A percentile compares a stretch with the other conserved stretches of the same genome.
phyloP scores from a whole-genome alignment of 371 early-diverging fungal species.

The Mortierella sp. region DNA sequence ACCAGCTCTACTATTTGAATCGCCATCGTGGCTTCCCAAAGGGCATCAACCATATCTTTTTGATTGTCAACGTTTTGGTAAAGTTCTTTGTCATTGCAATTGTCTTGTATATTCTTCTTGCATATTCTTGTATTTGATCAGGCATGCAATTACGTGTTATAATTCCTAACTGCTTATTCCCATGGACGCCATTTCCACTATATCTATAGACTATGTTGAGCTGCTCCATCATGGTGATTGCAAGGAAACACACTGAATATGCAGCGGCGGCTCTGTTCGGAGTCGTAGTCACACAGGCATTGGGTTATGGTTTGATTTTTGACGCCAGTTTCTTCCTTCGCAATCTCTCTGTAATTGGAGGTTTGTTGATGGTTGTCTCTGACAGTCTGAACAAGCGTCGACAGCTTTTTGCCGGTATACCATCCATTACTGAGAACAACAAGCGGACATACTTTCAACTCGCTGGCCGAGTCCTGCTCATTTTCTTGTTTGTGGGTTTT shows the following conservation, averaged over 20 bases:
- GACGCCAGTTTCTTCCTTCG: constrained; percentile 92
- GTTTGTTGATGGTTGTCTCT: constrained; percentile 94
- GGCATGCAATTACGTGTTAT: too few relatives aligned
- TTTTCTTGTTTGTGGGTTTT: constrained; percentile 92
- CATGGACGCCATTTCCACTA: neutral
- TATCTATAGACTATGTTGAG: constrained; percentile 75
- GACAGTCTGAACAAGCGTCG: constrained; percentile 75
- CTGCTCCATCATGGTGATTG: constrained; percentile 84
- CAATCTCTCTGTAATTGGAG: constrained; percentile 93
- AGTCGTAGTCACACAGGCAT: constrained; percentile 87
- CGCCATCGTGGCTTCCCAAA: constrained; percentile 83
- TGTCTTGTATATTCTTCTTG: too few relatives aligned
- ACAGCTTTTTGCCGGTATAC: constrained; percentile 90
- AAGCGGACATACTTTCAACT: constrained; percentile 89
- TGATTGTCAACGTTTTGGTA: constrained; percentile 82
- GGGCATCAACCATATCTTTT: constrained; percentile 86
- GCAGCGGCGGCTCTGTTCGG: constrained; percentile 86
- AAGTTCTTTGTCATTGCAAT: constrained; percentile 18
- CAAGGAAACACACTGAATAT: constrained; percentile 80
- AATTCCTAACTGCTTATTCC: neutral
- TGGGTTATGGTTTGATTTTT: constrained; percentile 95
- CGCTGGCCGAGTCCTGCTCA: constrained; percentile 91
- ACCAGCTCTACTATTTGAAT: constrained; percentile 88
- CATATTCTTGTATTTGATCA: too few relatives aligned
- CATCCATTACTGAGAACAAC: constrained; percentile 84